phyloP scores from a whole-genome alignment of 2,329 filamentous ascomycete species.

The Fusarium irregulare region DNA sequence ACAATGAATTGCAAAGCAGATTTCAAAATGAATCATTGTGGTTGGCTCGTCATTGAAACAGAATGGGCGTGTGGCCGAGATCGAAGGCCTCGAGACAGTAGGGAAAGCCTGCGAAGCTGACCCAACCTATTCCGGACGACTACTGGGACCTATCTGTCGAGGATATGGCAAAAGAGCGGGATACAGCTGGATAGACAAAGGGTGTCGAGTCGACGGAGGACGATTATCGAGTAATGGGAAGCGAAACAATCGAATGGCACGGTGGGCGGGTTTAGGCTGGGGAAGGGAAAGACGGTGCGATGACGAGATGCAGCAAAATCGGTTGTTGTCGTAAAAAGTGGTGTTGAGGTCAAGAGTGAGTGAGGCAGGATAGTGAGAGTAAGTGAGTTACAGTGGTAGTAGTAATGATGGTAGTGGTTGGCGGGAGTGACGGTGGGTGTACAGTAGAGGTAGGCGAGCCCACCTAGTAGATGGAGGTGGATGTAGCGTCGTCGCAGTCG shows the following conservation, averaged over 20 bases:
- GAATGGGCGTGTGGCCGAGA: conserved; percentile 35
- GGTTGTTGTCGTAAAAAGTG: conserved; percentile 29
- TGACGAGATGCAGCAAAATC: conserved; percentile 32
- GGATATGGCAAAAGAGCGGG: conserved; percentile 38
- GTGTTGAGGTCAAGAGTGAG: conserved; percentile 36
- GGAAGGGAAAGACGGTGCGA: neutral
- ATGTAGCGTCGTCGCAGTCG: conserved; percentile 22
- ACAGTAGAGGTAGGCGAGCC: conserved; percentile 13
- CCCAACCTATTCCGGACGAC: conserved; percentile 48
- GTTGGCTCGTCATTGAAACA: conserved; percentile 50
- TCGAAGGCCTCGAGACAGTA: conserved; percentile 34
- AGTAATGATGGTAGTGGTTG: conserved; percentile 36
- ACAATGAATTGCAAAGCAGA: conserved; percentile 45
- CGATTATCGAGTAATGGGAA: conserved; percentile 14
- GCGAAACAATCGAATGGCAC: conserved; percentile 5
- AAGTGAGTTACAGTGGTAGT: conserved; percentile 15
- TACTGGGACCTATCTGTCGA: conserved; percentile 42
- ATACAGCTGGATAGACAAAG: conserved; percentile 41
- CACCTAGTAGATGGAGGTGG: conserved; percentile 27
- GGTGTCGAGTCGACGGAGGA: conserved; percentile 19
- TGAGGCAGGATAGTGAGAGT: conserved; percentile 19
- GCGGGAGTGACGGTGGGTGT: conserved; percentile 42
- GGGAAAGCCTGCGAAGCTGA: conserved; percentile 38
- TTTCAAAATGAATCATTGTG: conserved; percentile 51
- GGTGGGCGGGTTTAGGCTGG: neutral